Percentiles rank a stretch among this genome's conserved stretches.
These are phyloP conservation scores for Solanum pinnatisectum DNA, from an alignment of 257 asterid species.

Conservation along the genomic window DNA sequence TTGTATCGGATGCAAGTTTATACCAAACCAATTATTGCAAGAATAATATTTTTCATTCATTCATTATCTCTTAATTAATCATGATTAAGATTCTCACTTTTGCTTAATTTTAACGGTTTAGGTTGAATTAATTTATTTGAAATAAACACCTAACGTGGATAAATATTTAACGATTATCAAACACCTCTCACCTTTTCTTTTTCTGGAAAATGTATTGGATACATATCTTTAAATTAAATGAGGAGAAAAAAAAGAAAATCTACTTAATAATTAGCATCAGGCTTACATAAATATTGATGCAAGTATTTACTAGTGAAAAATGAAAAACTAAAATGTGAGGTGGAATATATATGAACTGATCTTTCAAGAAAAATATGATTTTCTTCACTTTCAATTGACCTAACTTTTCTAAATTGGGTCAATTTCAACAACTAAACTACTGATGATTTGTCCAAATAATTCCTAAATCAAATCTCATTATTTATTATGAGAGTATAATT, in stretches of 20 bases:
- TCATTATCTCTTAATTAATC: too few species aligned
- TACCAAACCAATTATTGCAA: neutral
- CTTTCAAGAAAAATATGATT: neutral
- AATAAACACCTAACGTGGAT: too few species aligned
- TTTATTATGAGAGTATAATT: neutral
- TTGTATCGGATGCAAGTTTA: neutral
- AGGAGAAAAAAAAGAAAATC: neutral
- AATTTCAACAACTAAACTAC: conserved; percentile 13
- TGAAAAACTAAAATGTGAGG: neutral
- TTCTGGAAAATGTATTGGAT: neutral
- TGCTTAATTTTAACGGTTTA: too few species aligned
- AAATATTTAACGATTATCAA: neutral
- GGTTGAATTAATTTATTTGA: neutral
- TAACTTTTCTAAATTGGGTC: neutral
- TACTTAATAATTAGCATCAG: neutral
- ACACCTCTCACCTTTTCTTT: neutral
- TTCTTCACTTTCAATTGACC: neutral
- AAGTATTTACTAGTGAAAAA: neutral
- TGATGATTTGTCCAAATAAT: neutral
- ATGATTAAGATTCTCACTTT: neutral
- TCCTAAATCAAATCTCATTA: neutral
- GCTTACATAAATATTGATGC: neutral
- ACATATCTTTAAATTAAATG: neutral
- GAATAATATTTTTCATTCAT: neutral
- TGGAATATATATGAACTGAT: neutral